Conservation (phyloP, 306 rosid species). For the Albizia julibrissin region DNA sequence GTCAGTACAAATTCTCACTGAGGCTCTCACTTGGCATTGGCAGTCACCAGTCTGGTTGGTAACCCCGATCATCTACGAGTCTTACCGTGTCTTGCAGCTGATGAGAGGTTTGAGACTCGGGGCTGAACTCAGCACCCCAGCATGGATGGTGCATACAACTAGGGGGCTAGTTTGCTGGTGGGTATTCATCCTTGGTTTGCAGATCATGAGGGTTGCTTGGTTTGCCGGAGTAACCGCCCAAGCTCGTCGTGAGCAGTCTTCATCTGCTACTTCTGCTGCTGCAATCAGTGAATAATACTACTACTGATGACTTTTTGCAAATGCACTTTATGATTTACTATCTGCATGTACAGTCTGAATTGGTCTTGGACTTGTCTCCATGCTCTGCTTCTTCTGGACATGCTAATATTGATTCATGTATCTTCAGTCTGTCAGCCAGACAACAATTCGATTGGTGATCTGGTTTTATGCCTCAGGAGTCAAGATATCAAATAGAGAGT, state of each 20-base stretch:
- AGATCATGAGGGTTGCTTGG: conserved; percentile 98
- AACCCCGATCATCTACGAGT: conserved; percentile 78
- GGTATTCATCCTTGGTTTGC: conserved; percentile 88
- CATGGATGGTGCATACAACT: conserved; percentile 76
- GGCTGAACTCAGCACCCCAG: conserved; percentile 71
- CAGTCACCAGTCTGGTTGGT: conserved; percentile 94
- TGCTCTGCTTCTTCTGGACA: conserved; percentile 1
- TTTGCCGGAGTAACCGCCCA: conserved; percentile 71
- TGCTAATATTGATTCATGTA: background rate
- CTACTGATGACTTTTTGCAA: background rate
- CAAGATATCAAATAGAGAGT: background rate
- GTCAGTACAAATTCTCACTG: conserved; percentile 79
- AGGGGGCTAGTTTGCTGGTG: conserved; percentile 90
- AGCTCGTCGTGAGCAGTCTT: conserved; percentile 32
- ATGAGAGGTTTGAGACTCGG: conserved; percentile 93
- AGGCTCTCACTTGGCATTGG: conserved; percentile 92
- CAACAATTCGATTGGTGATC: background rate
- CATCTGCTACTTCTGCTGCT: conserved; percentile 38
- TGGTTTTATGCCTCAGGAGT: conserved; percentile 7
- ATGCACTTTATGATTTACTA: conserved; percentile 14
- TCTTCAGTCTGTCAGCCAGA: conserved; percentile 14
- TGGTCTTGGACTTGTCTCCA: background rate
- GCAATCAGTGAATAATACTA: conserved; percentile 14
- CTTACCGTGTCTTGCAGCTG: conserved; percentile 88
- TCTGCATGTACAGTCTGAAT: conserved; percentile 28